Evolutionary conservation across 176 grass and related monocot genomes (phyloP).

Genomic region (Poa annua): DNA sequence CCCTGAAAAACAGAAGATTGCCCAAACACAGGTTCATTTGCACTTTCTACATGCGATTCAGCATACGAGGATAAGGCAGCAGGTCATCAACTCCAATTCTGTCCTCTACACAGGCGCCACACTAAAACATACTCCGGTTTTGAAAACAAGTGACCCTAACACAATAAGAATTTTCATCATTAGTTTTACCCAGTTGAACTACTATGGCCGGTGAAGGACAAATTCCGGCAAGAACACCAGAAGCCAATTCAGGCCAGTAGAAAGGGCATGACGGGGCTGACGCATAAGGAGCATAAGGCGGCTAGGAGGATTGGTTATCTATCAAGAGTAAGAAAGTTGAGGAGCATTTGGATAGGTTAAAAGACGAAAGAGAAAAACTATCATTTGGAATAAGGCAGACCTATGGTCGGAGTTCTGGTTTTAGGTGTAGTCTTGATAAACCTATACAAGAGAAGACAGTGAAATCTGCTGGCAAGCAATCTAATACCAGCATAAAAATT

Average conservation of each 20-base stretch:
- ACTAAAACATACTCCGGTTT: not conserved
- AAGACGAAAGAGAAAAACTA: not conserved
- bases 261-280: not conserved
- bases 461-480: not conserved
- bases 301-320: not conserved
- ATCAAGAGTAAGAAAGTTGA: not conserved
- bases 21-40: no score
- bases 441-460: not conserved
- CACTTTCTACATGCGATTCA: no score
- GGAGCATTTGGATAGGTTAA: not conserved
- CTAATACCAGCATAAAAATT: not conserved
- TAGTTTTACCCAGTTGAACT: not conserved
- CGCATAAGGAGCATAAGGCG: not conserved
- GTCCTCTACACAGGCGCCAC: not conserved
- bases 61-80: no score
- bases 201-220: not conserved
- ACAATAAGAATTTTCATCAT: not conserved
- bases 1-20: no score
- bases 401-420: not conserved
- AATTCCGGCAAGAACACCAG: not conserved
- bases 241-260: not conserved
- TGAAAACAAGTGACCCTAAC: not conserved
- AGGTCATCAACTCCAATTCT: not conserved
- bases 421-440: not conserved
- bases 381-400: not conserved